These are phyloP conservation scores for Xanthoconium purpureum DNA, from an alignment of 768 basidiomycete genomes.

Conservation along the genomic window DNA sequence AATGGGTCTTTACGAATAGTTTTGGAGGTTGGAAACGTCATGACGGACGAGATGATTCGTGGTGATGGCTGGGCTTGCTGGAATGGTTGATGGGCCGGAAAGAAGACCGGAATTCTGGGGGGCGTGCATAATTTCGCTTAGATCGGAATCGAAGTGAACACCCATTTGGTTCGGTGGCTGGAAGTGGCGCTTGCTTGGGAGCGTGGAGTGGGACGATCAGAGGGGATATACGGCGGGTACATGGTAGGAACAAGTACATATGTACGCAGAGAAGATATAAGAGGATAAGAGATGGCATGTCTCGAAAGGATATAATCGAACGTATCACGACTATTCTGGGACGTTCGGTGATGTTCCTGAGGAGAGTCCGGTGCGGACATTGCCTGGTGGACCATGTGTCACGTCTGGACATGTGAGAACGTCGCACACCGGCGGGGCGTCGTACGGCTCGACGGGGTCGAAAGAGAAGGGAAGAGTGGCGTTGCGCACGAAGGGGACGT, in stretches of 20 bases:
- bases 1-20: neutral
- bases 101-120: conserved; percentile 12
- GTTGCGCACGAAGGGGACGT: neutral
- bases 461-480: conserved; percentile 1
- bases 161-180: no score
- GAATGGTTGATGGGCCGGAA: conserved; percentile 3
- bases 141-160: conserved; percentile 24
- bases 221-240: neutral
- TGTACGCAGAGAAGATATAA: conserved; percentile 1
- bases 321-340: conserved; percentile 20
- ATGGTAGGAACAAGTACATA: neutral
- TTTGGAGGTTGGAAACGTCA: neutral
- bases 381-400: conserved; percentile 13
- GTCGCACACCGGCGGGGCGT: neutral
- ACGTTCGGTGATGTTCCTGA: conserved; percentile 14
- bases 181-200: neutral
- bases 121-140: conserved; percentile 28
- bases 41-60: neutral
- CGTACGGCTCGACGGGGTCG: neutral
- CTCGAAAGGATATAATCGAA: conserved; percentile 5
- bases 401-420: conserved; percentile 11
- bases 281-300: conserved; percentile 8
- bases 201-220: neutral
- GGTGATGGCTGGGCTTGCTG: neutral
- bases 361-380: conserved; percentile 12